Conservation (phyloP, 2,329 filamentous ascomycete species). For the Lasiodiplodia citricola region DNA sequence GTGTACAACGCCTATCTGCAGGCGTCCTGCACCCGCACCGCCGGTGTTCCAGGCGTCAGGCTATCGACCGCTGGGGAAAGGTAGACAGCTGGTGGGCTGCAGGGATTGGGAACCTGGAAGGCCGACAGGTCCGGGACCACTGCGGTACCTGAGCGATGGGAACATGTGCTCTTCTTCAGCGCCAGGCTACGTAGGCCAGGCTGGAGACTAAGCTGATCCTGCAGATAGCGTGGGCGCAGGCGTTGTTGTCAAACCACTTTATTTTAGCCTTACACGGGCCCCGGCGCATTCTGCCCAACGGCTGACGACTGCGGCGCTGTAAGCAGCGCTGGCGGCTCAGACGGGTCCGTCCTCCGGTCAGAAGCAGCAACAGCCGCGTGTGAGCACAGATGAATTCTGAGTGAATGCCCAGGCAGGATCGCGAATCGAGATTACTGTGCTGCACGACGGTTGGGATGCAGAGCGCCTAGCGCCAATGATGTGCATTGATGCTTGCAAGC, state of each 20-base stretch:
- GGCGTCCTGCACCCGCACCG: constrained; percentile 1
- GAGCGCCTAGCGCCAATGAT: constrained; percentile 18
- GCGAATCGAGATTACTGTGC: constrained; percentile 17
- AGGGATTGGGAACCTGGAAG: background rate
- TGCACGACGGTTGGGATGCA: constrained; percentile 17
- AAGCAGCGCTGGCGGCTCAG: background rate
- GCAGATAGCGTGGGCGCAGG: background rate
- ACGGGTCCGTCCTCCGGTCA: constrained; percentile 1
- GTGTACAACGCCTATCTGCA: constrained; percentile 3
- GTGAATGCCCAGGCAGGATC: background rate
- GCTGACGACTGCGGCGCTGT: constrained; percentile 7
- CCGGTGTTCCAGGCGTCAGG: background rate
- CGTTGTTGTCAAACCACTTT: constrained; percentile 15
- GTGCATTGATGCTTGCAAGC: constrained; percentile 20
- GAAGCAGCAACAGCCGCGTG: constrained; percentile 1
- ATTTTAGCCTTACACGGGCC: constrained; percentile 15
- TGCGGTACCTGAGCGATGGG: constrained; percentile 1
- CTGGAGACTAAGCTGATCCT: background rate
- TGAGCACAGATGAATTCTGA: background rate
- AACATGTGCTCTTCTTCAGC: constrained; percentile 5
- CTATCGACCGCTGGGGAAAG: background rate
- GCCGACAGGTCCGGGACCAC: background rate
- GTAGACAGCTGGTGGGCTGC: background rate
- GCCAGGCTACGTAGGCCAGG: background rate
- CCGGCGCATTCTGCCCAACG: background rate